phyloP scores from a whole-genome alignment of 306 rosid genomes.

The Oxytropis ochrocephala region DNA sequence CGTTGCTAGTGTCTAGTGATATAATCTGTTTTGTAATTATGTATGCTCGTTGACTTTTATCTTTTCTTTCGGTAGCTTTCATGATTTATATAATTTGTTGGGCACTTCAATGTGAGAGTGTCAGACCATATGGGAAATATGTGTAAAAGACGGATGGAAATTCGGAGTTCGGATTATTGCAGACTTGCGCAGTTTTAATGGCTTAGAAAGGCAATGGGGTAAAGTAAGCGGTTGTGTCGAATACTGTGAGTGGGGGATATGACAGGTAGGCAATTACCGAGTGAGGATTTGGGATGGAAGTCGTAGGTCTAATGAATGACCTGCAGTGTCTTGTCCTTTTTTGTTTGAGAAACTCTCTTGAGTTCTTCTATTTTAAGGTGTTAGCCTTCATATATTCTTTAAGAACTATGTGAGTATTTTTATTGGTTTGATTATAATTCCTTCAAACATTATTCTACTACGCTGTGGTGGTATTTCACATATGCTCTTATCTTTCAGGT shows the following conservation, averaged over 20 bases:
- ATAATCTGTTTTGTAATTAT: too few species aligned
- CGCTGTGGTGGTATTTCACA: neutral
- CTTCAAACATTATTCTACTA: neutral
- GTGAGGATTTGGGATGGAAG: neutral
- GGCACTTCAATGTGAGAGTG: neutral
- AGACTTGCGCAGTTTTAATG: neutral
- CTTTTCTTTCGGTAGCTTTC: too few species aligned
- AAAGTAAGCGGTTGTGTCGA: neutral
- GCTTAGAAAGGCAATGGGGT: neutral
- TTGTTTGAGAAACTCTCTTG: neutral
- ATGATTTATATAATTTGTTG: neutral
- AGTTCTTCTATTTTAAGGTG: neutral
- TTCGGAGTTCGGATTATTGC: neutral
- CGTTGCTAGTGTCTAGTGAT: too few species aligned
- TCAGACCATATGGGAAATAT: neutral
- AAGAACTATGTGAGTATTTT: neutral
- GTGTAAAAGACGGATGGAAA: neutral
- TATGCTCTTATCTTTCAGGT: conserved; percentile 40
- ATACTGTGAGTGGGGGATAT: neutral
- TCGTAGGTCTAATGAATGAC: neutral
- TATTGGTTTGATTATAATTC: neutral
- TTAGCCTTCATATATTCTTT: neutral
- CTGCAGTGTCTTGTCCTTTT: neutral
- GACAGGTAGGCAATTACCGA: neutral
- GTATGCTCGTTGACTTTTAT: too few species aligned